These are phyloP conservation scores for Diplodia sapinea DNA, from an alignment of 2,329 filamentous ascomycete species.

Conservation along the genomic window DNA sequence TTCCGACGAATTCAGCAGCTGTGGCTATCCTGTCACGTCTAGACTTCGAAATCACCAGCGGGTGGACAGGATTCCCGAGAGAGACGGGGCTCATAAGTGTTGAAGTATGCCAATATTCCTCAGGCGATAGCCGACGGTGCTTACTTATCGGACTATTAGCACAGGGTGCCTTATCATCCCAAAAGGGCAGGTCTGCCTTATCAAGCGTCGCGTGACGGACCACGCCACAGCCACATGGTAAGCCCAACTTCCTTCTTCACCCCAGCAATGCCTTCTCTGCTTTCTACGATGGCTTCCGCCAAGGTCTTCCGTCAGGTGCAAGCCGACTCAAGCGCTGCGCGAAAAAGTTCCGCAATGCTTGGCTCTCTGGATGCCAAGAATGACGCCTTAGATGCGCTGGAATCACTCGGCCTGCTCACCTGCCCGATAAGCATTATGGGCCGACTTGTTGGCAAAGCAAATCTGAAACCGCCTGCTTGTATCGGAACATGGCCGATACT, in stretches of 20 bases:
- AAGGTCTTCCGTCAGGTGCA: neutral
- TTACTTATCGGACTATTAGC: constrained; percentile 3
- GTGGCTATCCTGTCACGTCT: neutral
- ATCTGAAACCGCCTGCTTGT: neutral
- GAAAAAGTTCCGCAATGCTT: neutral
- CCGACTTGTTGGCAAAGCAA: neutral
- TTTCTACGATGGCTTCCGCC: neutral
- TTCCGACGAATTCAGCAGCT: neutral
- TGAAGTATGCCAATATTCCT: neutral
- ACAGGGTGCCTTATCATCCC: constrained; percentile 21
- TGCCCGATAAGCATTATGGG: constrained; percentile 5
- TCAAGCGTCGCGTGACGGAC: constrained; percentile 19
- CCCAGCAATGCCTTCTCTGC: neutral
- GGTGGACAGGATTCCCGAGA: neutral
- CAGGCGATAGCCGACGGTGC: constrained; percentile 3
- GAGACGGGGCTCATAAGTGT: neutral
- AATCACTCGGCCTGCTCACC: constrained; percentile 12
- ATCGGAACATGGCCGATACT: neutral
- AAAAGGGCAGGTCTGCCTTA: constrained; percentile 16
- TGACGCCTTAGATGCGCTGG: constrained; percentile 1
- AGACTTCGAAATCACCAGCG: neutral
- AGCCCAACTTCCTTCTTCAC: constrained; percentile 8
- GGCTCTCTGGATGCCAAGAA: constrained; percentile 8
- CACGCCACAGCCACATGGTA: constrained; percentile 5
- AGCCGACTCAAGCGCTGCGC: neutral